A percentile compares a stretch with the other conserved stretches of the same genome.
Conservation (phyloP, 352 stramenopile genomes). For the Phytophthora hibernalis region DNA sequence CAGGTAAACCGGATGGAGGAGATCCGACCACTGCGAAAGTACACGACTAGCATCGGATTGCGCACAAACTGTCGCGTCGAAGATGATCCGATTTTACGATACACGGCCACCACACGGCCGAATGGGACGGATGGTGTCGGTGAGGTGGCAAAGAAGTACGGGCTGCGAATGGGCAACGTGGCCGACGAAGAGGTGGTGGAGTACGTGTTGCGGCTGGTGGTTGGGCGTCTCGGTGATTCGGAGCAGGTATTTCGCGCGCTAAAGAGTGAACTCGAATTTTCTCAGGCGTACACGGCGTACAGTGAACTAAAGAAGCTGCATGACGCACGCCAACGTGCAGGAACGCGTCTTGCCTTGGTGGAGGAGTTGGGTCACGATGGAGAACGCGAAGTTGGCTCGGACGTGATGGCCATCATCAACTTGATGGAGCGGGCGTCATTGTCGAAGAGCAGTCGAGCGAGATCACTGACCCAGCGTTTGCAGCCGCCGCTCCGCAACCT, state of each 20-base stretch:
- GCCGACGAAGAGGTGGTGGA: slow-evolving; percentile 51
- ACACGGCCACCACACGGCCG: slow-evolving; percentile 58
- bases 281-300: slow-evolving; percentile 49
- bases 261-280: slow-evolving; percentile 42
- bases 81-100: slow-evolving; percentile 75
- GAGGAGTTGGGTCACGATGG: slow-evolving; percentile 19
- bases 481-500: slow-evolving; percentile 56
- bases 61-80: slow-evolving; percentile 48
- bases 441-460: slow-evolving; percentile 16
- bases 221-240: slow-evolving; percentile 38
- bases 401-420: slow-evolving; percentile 27
- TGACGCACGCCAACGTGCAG: slow-evolving; percentile 21
- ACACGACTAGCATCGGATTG: slow-evolving; percentile 53
- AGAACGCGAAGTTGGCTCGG: not conserved
- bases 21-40: slow-evolving; percentile 26
- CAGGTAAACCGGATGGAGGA: slow-evolving; percentile 26
- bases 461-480: slow-evolving; percentile 36
- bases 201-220: slow-evolving; percentile 48
- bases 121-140: slow-evolving; percentile 32
- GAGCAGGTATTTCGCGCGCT: slow-evolving; percentile 46
- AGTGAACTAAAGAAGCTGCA: slow-evolving; percentile 44
- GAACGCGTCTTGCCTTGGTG: slow-evolving; percentile 13
- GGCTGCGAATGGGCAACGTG: slow-evolving; percentile 19
- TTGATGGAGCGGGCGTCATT: slow-evolving; percentile 29
- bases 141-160: slow-evolving; percentile 30